phyloP scores from a whole-genome alignment of 257 asterid species.

The Voacanga thouarsii region DNA sequence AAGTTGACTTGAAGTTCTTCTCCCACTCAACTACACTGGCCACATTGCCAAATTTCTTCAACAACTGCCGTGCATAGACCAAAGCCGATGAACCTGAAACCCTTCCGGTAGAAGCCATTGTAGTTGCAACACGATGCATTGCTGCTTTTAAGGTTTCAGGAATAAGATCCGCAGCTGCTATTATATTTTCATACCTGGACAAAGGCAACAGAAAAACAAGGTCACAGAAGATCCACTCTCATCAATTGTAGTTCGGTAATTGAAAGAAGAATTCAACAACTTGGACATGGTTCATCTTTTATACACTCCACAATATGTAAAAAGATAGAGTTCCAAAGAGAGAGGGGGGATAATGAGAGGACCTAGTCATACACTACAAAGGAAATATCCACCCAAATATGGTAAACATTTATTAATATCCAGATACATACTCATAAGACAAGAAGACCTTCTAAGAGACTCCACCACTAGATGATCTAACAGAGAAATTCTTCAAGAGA shows the following conservation, averaged over 20 bases:
- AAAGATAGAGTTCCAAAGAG: neutral
- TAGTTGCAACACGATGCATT: slow-evolving; percentile 66
- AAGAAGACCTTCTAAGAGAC: neutral
- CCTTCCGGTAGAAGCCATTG: slow-evolving; percentile 74
- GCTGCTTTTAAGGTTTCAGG: slow-evolving; percentile 77
- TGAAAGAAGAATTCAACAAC: neutral
- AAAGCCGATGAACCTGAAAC: slow-evolving; percentile 69
- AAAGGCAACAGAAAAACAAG: slow-evolving; percentile 12
- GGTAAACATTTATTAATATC: neutral
- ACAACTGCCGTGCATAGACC: slow-evolving; percentile 64
- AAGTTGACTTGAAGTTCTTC: slow-evolving; percentile 65
- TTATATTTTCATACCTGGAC: slow-evolving; percentile 83
- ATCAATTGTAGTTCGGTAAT: neutral
- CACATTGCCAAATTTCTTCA: slow-evolving; percentile 65
- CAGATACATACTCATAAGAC: neutral
- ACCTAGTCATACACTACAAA: neutral
- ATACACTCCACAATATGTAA: neutral
- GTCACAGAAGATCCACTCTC: neutral
- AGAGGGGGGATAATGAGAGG: neutral
- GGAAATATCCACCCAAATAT: neutral
- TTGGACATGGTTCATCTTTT: neutral
- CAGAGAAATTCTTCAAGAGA: too few relatives aligned
- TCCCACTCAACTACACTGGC: slow-evolving; percentile 86
- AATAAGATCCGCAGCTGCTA: slow-evolving; percentile 83
- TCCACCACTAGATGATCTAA: neutral